Base-by-base conservation (phyloP, 768 basidiomycete species). In the Boletus speciosus region DNA sequence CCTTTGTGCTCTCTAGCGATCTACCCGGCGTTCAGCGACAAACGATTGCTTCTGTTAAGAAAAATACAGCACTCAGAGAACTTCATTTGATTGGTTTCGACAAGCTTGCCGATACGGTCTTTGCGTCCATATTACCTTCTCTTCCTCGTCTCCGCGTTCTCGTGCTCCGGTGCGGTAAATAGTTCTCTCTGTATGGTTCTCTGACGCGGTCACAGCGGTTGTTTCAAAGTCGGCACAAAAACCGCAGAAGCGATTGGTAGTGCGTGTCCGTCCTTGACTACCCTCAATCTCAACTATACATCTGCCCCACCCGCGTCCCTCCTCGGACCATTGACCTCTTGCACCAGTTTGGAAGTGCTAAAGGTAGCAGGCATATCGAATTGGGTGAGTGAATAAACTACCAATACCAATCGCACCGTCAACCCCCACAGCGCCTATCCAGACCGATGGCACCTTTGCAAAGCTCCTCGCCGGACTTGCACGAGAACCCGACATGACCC, bases 261-360 rank as follows among this genome's bases (percentile, higher is more conserved):
- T 34, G 65, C 63, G 10, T 84, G 83, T 58, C 70, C 61, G 14
- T 62, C 61, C 15, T 73, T 89, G 34, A 72, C 62, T 12, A 65
- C 71, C 1, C 61, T 85, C 44, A 87, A 88, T 58, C 64, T 88
- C 35, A 86, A 78, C 60, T 82, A 82, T 54, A 89, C 87, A 2
- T 73, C 80, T 4, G 76, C 78, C 5, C 67, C 79, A 2, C 81
- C 85, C 0, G 52, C 58, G 1, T 77, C 81, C 15, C 63, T 88
- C 8, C 71, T 74, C 1, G 69, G 74, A 9, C 64, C 84, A 0
- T 61, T 68, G 5, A 67, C 63, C 4, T 71, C 66, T 44, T 76
- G 78, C 54, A 58, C 61, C 21, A 60, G 72, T 9, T 56, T 88
- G 16, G 74, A 82, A 59, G 77, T 81, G 1, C 64, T 88, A 39